Base-by-base conservation (phyloP, 441 rosid species). In the Croton setiger region DNA sequence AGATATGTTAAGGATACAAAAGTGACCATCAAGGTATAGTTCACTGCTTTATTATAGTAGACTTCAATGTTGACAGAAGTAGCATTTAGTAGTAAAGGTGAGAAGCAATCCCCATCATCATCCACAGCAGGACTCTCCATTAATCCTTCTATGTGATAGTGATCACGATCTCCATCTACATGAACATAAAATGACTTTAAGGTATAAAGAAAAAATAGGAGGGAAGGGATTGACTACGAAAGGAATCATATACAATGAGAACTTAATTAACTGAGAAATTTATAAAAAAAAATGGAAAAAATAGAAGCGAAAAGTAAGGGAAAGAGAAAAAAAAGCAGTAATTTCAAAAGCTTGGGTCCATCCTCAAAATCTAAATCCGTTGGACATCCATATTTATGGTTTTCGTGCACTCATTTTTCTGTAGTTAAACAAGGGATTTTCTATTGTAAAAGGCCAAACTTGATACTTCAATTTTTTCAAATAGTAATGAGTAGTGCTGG, bases 1-100 rank as follows among this genome's bases (percentile, higher is more conserved):
- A 1, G 65, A 71, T 36, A 41, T 53, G 51, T 66, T 54, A 81
- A 93, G 98, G 99, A 95, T 95, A 95, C 99, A 85, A 95, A 95
- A 61, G 99, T 92, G 84, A 95, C 98, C 97, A 95, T 92, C 82
- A 95, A 77, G 63, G 98, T 95, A 79, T 95, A 92, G 83, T 95
- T 95, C 74, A 95, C 99, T 76, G 99, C 99, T 87, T 95, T 92
- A 74, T 90, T 95, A 64, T 88, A 95, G 83, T 95, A 95, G 70
- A 90, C 93, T 76, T 95, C 97, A 73, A 92, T 82, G 75, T 95
- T 95, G 65, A 95, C 84, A 74, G 99, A 92, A 70, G 99, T 92
- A 52, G 92, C 90, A 81, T 95, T 95, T 67, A 95, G 75, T n/a
- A 83, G 79, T 62, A 95, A 79, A 47, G 97, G 95, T 5, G 97